Conservation (phyloP, 202 grass and related monocot genomes). For the Miscanthus sacchariflorus region DNA sequence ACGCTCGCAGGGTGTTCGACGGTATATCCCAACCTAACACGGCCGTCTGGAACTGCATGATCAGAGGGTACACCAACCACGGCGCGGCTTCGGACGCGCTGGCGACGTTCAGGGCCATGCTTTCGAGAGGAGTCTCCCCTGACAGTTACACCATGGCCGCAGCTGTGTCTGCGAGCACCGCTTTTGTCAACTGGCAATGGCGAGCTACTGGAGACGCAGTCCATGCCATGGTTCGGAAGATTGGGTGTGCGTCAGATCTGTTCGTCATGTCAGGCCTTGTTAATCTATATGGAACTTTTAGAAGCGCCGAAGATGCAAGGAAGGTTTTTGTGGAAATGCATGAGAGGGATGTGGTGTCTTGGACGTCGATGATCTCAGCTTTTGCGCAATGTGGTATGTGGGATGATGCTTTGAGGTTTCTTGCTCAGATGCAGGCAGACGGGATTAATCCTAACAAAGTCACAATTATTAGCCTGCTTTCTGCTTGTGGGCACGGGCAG, state of each 20-base stretch:
- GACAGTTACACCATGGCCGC: conserved; percentile 74
- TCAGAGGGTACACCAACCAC: conserved; percentile 63
- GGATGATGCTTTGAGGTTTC: conserved; percentile 55
- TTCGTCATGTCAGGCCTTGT: conserved; percentile 81
- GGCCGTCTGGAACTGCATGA: conserved; percentile 80
- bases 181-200: conserved; percentile 21
- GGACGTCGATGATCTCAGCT: conserved; percentile 84
- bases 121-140: conserved; percentile 37
- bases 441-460: conserved; percentile 73
- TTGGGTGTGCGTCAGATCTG: conserved; percentile 59
- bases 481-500: conserved; percentile 56
- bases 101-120: conserved; percentile 55
- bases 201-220: conserved; percentile 42
- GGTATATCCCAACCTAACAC: conserved; percentile 51
- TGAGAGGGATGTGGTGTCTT: conserved; percentile 77
- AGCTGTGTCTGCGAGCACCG: conserved; percentile 54
- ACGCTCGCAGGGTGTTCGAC: conserved; percentile 73
- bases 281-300: conserved; percentile 48
- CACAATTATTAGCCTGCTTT: conserved; percentile 68
- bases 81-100: conserved; percentile 59
- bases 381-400: conserved; percentile 53
- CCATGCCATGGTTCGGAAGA: conserved; percentile 59
- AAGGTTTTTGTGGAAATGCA: conserved; percentile 76
- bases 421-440: conserved; percentile 63
- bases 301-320: conserved; percentile 48